Conservation (phyloP, 2,329 filamentous ascomycete species). For the Monilinia aucupariae region DNA sequence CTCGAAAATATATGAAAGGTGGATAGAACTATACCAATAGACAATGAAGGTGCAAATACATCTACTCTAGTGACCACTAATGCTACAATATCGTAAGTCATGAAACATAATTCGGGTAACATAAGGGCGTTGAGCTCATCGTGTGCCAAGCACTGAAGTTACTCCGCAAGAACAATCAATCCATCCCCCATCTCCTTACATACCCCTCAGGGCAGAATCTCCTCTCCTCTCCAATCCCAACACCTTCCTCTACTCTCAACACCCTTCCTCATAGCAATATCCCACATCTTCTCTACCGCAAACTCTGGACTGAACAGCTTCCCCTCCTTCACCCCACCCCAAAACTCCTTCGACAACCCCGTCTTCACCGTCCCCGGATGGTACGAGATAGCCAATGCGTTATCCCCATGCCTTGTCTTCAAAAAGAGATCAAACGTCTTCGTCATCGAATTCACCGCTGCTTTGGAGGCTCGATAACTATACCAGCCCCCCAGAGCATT, state of each 20-base stretch:
- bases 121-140: not conserved
- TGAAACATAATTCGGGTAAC: not conserved
- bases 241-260: constrained; percentile 54
- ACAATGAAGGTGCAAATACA: not conserved
- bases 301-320: constrained; percentile 63
- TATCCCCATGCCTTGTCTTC: constrained; percentile 49
- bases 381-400: constrained; percentile 62
- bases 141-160: not conserved
- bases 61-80: not conserved
- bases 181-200: not conserved
- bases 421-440: constrained; percentile 69
- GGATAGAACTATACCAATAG: not conserved
- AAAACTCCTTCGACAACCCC: constrained; percentile 66
- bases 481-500: constrained; percentile 77
- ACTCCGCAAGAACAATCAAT: too few relatives aligned
- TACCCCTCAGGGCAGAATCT: constrained; percentile 49
- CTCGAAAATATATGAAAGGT: not conserved
- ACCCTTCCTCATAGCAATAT: constrained; percentile 47
- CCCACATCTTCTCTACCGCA: constrained; percentile 58
- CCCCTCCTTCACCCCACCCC: constrained; percentile 54
- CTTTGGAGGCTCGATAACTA: constrained; percentile 70
- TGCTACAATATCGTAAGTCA: not conserved
- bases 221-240: constrained; percentile 65
- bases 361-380: constrained; percentile 81
- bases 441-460: constrained; percentile 64